These are phyloP conservation scores for Bruguiera gymnorhiza DNA, from an alignment of 345 rosid species.

Conservation along the genomic window DNA sequence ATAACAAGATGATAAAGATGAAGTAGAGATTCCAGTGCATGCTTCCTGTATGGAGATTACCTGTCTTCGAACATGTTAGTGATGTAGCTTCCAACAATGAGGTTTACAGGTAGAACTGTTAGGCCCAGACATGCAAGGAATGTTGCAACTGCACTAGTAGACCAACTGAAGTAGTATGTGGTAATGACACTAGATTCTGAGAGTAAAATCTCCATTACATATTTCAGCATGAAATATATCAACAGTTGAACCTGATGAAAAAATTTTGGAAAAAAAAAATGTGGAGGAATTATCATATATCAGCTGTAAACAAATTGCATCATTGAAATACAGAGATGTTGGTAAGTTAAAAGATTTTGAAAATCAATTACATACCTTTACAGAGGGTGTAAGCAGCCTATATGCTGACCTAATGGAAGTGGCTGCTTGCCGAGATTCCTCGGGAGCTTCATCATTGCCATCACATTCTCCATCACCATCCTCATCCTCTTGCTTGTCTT, in stretches of 20 bases:
- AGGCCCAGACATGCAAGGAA: slow-evolving; percentile 90
- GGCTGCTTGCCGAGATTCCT: slow-evolving; percentile 64
- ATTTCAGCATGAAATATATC: slow-evolving; percentile 98
- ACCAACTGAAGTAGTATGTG: slow-evolving; percentile 80
- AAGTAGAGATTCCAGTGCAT: background rate
- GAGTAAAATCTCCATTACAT: slow-evolving; percentile 85
- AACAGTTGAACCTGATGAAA: slow-evolving; percentile 78
- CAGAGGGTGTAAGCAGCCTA: slow-evolving; percentile 88
- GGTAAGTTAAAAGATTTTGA: no score
- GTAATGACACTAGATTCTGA: slow-evolving; percentile 96
- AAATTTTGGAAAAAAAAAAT: background rate
- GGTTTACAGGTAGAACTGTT: slow-evolving; percentile 89
- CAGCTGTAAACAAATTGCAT: no score
- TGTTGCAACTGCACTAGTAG: slow-evolving; percentile 75
- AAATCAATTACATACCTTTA: slow-evolving; percentile 49
- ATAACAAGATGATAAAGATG: background rate
- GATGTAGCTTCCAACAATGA: slow-evolving; percentile 87
- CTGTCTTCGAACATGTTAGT: slow-evolving; percentile 99
- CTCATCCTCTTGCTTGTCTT: slow-evolving; percentile 41
- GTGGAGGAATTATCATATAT: no score
- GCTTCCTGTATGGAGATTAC: slow-evolving; percentile 29
- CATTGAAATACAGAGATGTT: no score
- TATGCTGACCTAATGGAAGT: slow-evolving; percentile 75
- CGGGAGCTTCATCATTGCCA: slow-evolving; percentile 62
- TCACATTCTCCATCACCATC: slow-evolving; percentile 58